phyloP scores from a whole-genome alignment of 106 monocot species.

The Amphibolis antarctica region DNA sequence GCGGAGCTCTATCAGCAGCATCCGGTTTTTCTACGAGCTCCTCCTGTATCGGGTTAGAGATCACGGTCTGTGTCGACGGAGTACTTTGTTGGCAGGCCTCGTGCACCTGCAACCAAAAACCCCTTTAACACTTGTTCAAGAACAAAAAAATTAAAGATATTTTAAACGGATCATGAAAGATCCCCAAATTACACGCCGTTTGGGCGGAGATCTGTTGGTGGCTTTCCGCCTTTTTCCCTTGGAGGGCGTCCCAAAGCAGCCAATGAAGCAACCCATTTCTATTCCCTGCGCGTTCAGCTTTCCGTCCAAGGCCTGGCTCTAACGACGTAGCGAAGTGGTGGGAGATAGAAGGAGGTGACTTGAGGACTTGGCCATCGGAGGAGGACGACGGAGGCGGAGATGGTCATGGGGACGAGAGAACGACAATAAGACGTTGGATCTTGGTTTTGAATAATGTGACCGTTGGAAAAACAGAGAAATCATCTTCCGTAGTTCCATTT shows the following conservation, averaged over 20 bases:
- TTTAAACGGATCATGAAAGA: not conserved
- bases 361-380: not conserved
- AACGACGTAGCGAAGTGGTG: not conserved
- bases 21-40: not conserved
- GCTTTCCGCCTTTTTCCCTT: constrained; percentile 10
- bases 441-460: constrained; percentile 3
- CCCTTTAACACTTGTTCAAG: not conserved
- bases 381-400: not conserved
- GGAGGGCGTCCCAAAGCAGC: constrained; percentile 15
- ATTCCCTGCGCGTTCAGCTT: not conserved
- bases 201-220: not conserved
- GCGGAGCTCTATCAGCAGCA: not conserved
- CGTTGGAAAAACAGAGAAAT: not conserved
- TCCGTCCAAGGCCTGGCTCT: not conserved
- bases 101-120: constrained; percentile 5
- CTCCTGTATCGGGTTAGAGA: not conserved
- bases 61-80: not conserved
- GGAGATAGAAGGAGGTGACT: not conserved
- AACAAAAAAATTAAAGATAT: not conserved
- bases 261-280: constrained; percentile 20
- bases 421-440: not conserved
- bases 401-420: not conserved
- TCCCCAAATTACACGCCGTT: not conserved
- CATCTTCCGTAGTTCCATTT: no score
- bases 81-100: not conserved